phyloP scores from a whole-genome alignment of 176 grass and related monocot species.

The Oryza longistaminata region DNA sequence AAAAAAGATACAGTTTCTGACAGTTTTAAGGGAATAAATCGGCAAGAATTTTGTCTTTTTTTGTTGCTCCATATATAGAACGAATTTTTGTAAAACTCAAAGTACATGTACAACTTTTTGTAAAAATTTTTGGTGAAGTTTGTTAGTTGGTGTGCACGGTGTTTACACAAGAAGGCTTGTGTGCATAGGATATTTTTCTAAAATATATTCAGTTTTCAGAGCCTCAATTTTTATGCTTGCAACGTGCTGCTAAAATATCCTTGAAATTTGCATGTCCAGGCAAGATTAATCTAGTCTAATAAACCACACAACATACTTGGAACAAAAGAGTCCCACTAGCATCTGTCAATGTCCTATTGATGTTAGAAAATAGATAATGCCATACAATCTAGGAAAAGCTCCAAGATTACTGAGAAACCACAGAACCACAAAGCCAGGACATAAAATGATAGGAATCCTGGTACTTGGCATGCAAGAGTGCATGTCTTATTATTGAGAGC shows the following conservation, averaged over 20 bases:
- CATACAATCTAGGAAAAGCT: not conserved
- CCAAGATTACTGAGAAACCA: constrained; percentile 6
- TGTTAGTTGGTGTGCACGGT: no score
- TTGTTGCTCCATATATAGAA: no score
- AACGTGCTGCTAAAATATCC: not conserved
- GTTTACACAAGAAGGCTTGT: no score
- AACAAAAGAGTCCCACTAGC: not conserved
- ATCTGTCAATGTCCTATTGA: not conserved
- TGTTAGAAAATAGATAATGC: not conserved
- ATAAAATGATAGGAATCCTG: not conserved
- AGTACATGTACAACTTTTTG: no score
- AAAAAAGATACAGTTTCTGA: no score
- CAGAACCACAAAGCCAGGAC: constrained; percentile 8
- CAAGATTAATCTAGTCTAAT: constrained; percentile 1
- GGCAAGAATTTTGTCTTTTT: no score
- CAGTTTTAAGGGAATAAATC: no score
- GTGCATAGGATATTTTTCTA: no score
- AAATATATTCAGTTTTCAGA: not conserved
- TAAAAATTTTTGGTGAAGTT: no score
- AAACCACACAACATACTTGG: not conserved
- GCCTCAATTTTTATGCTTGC: constrained; percentile 6
- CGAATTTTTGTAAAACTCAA: no score
- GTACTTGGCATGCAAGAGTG: not conserved
- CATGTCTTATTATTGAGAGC: constrained; percentile 10
- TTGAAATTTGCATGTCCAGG: not conserved